Evolutionary conservation across 1,139 yeast genomes (phyloP).

Genomic region (Suhomyces atakaporum): DNA sequence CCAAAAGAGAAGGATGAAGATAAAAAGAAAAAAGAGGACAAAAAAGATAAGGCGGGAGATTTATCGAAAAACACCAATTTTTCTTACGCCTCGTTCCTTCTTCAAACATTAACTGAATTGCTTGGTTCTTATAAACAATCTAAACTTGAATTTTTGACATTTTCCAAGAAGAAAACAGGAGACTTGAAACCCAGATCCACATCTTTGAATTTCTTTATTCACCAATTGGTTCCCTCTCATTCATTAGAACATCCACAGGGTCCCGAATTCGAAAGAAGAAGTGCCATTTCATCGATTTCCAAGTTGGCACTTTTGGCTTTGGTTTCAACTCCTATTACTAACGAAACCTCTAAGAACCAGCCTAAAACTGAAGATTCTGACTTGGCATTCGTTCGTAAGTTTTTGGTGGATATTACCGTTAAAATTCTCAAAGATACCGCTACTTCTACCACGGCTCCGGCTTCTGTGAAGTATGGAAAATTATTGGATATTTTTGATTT

Average conservation of each 20-base stretch:
- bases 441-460: slow-evolving; percentile 24
- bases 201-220: slow-evolving; percentile 73
- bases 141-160: slow-evolving; percentile 80
- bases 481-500: slow-evolving; percentile 60
- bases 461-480: slow-evolving; percentile 50
- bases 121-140: slow-evolving; percentile 77
- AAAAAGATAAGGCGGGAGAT: slow-evolving; percentile 24
- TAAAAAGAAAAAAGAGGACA: slow-evolving; percentile 12
- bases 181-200: slow-evolving; percentile 64
- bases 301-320: slow-evolving; percentile 60
- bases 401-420: slow-evolving; percentile 68
- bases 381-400: slow-evolving; percentile 70
- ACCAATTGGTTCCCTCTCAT: slow-evolving; percentile 68
- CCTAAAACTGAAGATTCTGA: slow-evolving; percentile 62
- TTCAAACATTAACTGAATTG: slow-evolving; percentile 70
- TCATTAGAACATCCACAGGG: slow-evolving; percentile 38
- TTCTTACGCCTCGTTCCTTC: slow-evolving; percentile 65
- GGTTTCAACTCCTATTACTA: slow-evolving; percentile 43
- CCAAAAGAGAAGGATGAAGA: slow-evolving; percentile 14
- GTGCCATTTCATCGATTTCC: slow-evolving; percentile 53
- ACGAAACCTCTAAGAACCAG: slow-evolving; percentile 23
- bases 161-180: slow-evolving; percentile 54
- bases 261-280: slow-evolving; percentile 32
- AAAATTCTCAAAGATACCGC: slow-evolving; percentile 60
- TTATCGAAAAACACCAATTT: slow-evolving; percentile 49